phyloP scores from a whole-genome alignment of 768 basidiomycete species.

The Cantharellus cinnabarinus region DNA sequence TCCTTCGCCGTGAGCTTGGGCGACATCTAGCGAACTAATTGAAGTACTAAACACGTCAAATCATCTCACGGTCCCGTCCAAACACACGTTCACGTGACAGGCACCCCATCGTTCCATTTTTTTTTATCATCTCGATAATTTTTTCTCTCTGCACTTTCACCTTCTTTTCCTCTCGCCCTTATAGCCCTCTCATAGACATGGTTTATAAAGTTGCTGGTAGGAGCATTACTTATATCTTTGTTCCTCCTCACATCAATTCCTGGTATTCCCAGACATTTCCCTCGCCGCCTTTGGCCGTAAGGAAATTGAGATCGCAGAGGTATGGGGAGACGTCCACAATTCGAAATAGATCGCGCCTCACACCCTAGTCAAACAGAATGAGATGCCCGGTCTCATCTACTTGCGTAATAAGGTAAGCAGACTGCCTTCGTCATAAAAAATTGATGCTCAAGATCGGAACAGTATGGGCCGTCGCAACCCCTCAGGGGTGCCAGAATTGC shows the following conservation, averaged over 20 bases:
- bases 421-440: not conserved
- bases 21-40: too few relatives aligned
- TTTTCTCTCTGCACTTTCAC: not conserved
- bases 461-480: constrained; percentile 69
- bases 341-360: too few relatives aligned
- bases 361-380: constrained; percentile 32
- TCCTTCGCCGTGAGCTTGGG: not conserved
- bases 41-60: too few relatives aligned
- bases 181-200: constrained; percentile 10
- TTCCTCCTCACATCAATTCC: not conserved
- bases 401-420: constrained; percentile 56
- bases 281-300: constrained; percentile 99
- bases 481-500: constrained; percentile 90
- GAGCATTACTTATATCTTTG: not conserved
- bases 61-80: not conserved
- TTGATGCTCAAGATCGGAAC: constrained; percentile 8
- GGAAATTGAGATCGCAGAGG: constrained; percentile 98
- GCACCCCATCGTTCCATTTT: not conserved
- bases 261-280: constrained; percentile 45
- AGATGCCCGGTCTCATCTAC: constrained; percentile 94
- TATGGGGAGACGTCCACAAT: constrained; percentile 17
- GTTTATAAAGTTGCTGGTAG: constrained; percentile 12
- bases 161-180: constrained; percentile 4
- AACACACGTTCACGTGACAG: not conserved
- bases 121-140: not conserved